These are phyloP conservation scores for Diplodia sapinea DNA, from an alignment of 2,329 filamentous ascomycete species.

Conservation along the genomic window DNA sequence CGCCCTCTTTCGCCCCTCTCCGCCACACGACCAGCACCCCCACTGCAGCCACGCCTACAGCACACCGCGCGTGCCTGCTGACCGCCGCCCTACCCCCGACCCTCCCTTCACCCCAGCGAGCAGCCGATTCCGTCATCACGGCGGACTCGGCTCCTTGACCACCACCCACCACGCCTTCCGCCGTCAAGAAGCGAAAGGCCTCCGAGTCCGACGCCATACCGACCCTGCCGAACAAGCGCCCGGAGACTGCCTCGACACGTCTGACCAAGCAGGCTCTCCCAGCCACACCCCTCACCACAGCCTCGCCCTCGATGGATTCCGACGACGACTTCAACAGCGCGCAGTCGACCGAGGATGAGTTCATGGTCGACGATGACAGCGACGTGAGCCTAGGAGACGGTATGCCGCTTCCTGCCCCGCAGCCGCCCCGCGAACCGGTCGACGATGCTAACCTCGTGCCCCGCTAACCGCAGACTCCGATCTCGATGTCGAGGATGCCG, in stretches of 20 bases:
- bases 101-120: constrained; percentile 25
- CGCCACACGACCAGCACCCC: constrained; percentile 13
- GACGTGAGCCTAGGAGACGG: constrained; percentile 61
- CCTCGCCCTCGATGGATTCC: constrained; percentile 77
- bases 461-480: constrained; percentile 51
- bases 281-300: constrained; percentile 44
- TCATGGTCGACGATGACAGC: constrained; percentile 78
- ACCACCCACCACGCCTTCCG: constrained; percentile 46
- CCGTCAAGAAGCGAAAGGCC: constrained; percentile 49
- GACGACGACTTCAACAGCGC: constrained; percentile 93
- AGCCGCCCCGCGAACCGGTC: neutral
- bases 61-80: constrained; percentile 16
- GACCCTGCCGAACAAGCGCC: constrained; percentile 43
- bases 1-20: constrained; percentile 17
- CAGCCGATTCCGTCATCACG: constrained; percentile 49
- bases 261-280: constrained; percentile 36
- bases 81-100: constrained; percentile 7
- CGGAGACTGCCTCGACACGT: constrained; percentile 33
- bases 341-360: constrained; percentile 75
- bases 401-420: constrained; percentile 36
- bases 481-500: constrained; percentile 63
- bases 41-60: constrained; percentile 3
- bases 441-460: constrained; percentile 33
- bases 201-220: constrained; percentile 43
- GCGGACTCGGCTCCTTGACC: constrained; percentile 44